phyloP scores from a whole-genome alignment of 352 stramenopile genomes.

The Pythium monospermum region DNA sequence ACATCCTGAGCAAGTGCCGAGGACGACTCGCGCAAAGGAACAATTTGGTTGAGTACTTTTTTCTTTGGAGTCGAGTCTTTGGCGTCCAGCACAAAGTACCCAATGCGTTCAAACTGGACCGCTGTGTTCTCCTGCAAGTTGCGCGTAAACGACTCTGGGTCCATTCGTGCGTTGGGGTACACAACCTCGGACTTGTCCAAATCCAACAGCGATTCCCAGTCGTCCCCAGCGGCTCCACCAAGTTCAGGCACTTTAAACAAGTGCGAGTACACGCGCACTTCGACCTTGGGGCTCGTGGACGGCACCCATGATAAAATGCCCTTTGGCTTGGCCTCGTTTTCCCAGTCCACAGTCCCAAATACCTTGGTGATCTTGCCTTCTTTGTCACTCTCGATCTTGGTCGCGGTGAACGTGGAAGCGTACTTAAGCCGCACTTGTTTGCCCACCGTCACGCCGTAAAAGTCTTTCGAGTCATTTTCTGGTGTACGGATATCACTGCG shows the following conservation, averaged over 20 bases:
- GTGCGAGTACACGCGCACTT: conserved; percentile 96
- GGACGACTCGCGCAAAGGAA: conserved; percentile 91
- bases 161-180: conserved; percentile 86
- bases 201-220: conserved; percentile 86
- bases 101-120: conserved; percentile 97
- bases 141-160: conserved; percentile 59
- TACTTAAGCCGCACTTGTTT: conserved; percentile 98
- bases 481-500: conserved; percentile 68
- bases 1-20: conserved; percentile 29
- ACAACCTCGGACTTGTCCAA: conserved; percentile 78
- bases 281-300: conserved; percentile 58
- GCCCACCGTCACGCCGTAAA: conserved; percentile 93
- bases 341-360: conserved; percentile 59
- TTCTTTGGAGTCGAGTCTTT: conserved; percentile 89
- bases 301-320: conserved; percentile 97
- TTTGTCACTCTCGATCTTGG: conserved; percentile 79
- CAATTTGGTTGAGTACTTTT: conserved; percentile 97
- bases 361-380: conserved; percentile 54
- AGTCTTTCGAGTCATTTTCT: conserved; percentile 74
- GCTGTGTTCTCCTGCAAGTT: conserved; percentile 50
- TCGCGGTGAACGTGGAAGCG: conserved; percentile 91
- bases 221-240: conserved; percentile 35
- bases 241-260: conserved; percentile 94
- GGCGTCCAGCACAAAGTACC: conserved; percentile 97
- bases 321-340: conserved; percentile 87